These are phyloP conservation scores for Lathyrus oleraceus DNA, from an alignment of 306 rosid genomes.

Conservation along the genomic window DNA sequence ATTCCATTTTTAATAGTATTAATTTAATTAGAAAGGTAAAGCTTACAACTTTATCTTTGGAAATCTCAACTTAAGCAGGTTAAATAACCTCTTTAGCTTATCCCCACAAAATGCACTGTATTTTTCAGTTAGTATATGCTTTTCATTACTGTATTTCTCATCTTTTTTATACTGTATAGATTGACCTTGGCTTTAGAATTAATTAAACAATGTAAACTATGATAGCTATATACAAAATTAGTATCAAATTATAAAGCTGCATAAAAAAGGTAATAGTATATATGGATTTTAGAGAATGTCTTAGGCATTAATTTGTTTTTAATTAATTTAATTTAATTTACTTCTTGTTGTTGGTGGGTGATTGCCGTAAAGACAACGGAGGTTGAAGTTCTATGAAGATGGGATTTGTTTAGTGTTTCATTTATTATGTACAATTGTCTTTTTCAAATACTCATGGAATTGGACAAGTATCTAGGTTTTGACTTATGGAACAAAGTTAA, in stretches of 20 bases:
- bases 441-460: slow-evolving; percentile 31
- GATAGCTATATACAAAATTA: neutral
- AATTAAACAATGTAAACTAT: slow-evolving; percentile 20
- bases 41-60: slow-evolving; percentile 65
- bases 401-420: slow-evolving; percentile 31
- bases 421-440: slow-evolving; percentile 34
- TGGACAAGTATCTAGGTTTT: slow-evolving; percentile 70
- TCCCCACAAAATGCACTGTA: slow-evolving; percentile 40
- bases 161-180: slow-evolving; percentile 8
- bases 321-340: neutral
- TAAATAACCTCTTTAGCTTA: slow-evolving; percentile 53
- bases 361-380: slow-evolving; percentile 80
- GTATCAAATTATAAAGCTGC: neutral
- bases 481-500: slow-evolving; percentile 62
- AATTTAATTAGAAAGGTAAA: slow-evolving; percentile 57
- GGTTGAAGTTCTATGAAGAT: slow-evolving; percentile 47
- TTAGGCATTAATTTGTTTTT: neutral
- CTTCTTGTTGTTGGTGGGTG: slow-evolving; percentile 20
- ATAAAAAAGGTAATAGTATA: neutral
- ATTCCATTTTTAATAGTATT: slow-evolving; percentile 46
- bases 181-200: slow-evolving; percentile 57
- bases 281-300: slow-evolving; percentile 45
- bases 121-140: slow-evolving; percentile 49
- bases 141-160: slow-evolving; percentile 19
- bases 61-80: slow-evolving; percentile 59